These are phyloP conservation scores for Bipolaris cookei DNA, from an alignment of 2,329 filamentous ascomycete species.

Conservation along the genomic window DNA sequence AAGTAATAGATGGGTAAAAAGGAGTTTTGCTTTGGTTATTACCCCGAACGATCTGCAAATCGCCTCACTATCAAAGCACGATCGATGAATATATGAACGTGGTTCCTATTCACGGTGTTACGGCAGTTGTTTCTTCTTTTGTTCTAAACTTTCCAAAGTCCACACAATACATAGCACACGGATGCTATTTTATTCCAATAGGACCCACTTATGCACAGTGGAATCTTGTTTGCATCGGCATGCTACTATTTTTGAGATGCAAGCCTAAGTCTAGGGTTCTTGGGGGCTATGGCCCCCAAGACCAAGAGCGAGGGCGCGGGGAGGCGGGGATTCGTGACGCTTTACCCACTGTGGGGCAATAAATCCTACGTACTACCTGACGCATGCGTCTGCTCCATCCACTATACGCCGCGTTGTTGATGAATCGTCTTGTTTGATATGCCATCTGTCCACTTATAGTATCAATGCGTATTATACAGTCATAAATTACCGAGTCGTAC, in stretches of 20 bases:
- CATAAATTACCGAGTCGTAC: background rate
- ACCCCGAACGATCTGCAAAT: slow-evolving; percentile 1
- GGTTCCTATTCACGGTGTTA: background rate
- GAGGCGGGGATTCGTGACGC: background rate
- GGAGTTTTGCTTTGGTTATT: slow-evolving; percentile 14
- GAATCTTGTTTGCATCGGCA: background rate
- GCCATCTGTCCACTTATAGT: background rate
- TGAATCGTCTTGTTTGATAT: background rate
- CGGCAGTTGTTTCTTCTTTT: background rate
- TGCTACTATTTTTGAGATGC: background rate
- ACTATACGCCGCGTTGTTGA: background rate
- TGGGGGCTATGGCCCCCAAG: background rate
- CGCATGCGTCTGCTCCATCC: background rate
- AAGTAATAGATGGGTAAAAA: background rate
- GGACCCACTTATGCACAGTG: background rate
- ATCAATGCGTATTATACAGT: background rate
- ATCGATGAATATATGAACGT: background rate
- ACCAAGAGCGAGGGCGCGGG: slow-evolving; percentile 14
- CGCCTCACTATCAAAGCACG: slow-evolving; percentile 1
- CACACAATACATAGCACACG: too few relatives aligned
- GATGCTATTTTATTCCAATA: too few relatives aligned
- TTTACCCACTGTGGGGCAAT: slow-evolving; percentile 7
- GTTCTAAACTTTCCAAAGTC: too few relatives aligned
- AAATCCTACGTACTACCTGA: background rate
- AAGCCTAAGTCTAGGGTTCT: slow-evolving; percentile 2